Evolutionary conservation across 179 eudicot species (phyloP).

Genomic region (Patellifolia procumbens): DNA sequence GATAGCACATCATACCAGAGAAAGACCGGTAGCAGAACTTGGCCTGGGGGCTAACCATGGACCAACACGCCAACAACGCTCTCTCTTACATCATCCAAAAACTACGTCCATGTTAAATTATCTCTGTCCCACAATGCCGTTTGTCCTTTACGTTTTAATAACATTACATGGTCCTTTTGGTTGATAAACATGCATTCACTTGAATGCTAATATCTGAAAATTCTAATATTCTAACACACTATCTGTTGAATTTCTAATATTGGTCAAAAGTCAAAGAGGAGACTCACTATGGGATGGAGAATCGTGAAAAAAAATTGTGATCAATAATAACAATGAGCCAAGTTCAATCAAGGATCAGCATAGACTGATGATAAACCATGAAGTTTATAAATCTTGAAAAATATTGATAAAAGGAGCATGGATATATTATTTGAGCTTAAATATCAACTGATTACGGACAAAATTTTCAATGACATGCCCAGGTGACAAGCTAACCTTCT

Average conservation of each 20-base stretch:
- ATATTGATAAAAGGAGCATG: background rate
- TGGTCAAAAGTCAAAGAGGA: background rate
- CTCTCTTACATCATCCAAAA: background rate
- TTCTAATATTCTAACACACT: background rate
- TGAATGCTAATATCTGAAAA: background rate
- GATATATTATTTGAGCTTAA: background rate
- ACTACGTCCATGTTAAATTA: no score
- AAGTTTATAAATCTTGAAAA: background rate
- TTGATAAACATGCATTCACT: background rate
- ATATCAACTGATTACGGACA: background rate
- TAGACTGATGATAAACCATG: background rate
- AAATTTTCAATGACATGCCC: constrained; percentile 3
- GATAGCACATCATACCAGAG: background rate
- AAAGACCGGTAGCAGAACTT: background rate
- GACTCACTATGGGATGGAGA: background rate
- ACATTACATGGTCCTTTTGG: background rate
- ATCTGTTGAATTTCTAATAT: background rate
- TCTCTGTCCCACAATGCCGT: background rate
- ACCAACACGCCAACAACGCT: background rate
- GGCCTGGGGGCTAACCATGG: background rate
- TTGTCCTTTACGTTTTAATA: background rate
- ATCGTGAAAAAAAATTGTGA: no score
- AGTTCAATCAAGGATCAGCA: background rate
- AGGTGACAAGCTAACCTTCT: constrained; percentile 53
- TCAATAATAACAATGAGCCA: no score